Conservation (phyloP, 1,284 basidiomycete species). For the Entoloma clypeatum region DNA sequence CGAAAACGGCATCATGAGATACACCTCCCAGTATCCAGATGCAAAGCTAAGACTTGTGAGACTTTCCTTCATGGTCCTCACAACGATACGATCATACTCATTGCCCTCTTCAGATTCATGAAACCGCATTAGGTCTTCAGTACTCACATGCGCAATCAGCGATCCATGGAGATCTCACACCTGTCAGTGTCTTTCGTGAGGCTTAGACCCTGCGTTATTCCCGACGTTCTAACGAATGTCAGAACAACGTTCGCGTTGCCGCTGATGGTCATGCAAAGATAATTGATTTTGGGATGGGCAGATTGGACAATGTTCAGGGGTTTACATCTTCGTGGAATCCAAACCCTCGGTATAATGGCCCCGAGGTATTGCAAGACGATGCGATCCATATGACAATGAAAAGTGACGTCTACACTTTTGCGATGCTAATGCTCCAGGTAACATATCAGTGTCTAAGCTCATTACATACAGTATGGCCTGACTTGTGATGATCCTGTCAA, state of each 20-base stretch:
- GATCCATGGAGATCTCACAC: neutral
- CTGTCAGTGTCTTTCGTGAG: neutral
- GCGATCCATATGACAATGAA: no score
- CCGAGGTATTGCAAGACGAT: neutral
- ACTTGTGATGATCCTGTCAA: no score
- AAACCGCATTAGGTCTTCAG: neutral
- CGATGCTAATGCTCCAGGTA: no score
- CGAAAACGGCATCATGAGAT: neutral
- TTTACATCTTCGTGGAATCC: no score
- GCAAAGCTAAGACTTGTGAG: neutral
- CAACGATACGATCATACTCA: neutral
- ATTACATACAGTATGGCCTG: no score
- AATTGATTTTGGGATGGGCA: slow-evolving; percentile 1
- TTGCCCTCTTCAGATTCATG: neutral
- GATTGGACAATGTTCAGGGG: neutral
- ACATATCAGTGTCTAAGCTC: no score
- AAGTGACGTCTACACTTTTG: no score
- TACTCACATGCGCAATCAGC: neutral
- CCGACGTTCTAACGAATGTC: neutral
- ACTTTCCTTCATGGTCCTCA: no score
- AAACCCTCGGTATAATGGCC: slow-evolving; percentile 2
- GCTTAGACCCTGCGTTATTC: neutral
- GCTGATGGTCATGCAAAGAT: neutral
- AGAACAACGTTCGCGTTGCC: neutral
- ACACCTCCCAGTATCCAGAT: neutral